A percentile compares a stretch with the other conserved stretches of the same genome.
phyloP scores from a whole-genome alignment of 2,329 filamentous ascomycete species.

The Magnaporthiopsis incrustans region DNA sequence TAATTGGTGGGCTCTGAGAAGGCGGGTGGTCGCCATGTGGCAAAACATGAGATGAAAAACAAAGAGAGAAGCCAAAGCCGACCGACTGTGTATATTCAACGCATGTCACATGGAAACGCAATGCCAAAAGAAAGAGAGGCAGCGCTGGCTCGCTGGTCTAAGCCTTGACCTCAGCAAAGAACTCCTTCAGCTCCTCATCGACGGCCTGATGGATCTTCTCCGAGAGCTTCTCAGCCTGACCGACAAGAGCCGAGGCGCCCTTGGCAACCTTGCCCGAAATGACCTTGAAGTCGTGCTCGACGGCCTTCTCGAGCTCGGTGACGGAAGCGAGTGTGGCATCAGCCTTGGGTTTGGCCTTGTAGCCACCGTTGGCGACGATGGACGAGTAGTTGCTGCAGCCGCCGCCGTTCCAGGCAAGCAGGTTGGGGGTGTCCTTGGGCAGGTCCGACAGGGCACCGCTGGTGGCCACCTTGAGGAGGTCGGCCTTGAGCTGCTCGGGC shows the following conservation, averaged over 20 bases:
- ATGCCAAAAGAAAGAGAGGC: background rate
- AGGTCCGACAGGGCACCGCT: conserved; percentile 71
- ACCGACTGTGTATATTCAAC: background rate
- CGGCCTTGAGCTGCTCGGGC: conserved; percentile 87
- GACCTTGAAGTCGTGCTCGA: conserved; percentile 53
- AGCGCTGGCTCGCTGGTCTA: background rate
- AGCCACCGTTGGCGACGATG: conserved; percentile 68
- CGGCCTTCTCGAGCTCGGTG: conserved; percentile 52
- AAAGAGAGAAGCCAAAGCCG: background rate
- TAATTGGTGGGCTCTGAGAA: background rate
- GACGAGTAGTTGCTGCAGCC: conserved; percentile 84
- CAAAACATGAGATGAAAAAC: background rate
- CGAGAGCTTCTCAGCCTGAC: conserved; percentile 53
- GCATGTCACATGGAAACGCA: background rate
- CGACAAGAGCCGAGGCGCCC: conserved; percentile 41
- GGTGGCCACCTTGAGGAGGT: conserved; percentile 77
- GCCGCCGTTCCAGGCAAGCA: conserved; percentile 98
- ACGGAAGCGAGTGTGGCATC: conserved; percentile 35
- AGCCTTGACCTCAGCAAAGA: conserved; percentile 40
- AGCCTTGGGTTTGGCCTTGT: conserved; percentile 45
- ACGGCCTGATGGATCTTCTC: conserved; percentile 56
- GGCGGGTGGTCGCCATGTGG: background rate
- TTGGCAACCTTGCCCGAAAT: conserved; percentile 49
- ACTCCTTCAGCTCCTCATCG: conserved; percentile 52
- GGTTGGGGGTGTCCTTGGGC: conserved; percentile 76